phyloP scores from a whole-genome alignment of 1,139 yeast genomes.

The Yamadazyma blattariae region DNA sequence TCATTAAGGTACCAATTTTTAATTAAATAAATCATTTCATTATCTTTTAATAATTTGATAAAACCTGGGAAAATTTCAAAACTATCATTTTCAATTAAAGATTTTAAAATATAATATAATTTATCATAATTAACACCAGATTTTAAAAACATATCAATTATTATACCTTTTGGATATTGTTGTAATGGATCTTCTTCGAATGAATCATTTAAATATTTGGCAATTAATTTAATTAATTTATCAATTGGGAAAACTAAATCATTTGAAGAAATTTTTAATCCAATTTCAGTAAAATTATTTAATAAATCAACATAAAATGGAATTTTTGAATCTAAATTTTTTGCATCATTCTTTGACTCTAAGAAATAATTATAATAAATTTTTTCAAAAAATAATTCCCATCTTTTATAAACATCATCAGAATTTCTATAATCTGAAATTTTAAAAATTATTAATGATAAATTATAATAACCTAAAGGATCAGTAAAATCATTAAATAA shows the following conservation, averaged over 20 bases:
- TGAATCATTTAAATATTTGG: slow-evolving; percentile 38
- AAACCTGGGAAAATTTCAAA: slow-evolving; percentile 48
- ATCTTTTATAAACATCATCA: slow-evolving; percentile 68
- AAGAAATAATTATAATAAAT: slow-evolving; percentile 31
- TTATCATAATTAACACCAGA: slow-evolving; percentile 76
- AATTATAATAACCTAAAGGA: slow-evolving; percentile 82
- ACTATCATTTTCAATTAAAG: slow-evolving; percentile 63
- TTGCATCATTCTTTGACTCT: slow-evolving; percentile 17
- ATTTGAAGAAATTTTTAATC: slow-evolving; percentile 42
- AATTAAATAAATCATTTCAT: slow-evolving; percentile 62
- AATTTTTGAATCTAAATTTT: slow-evolving; percentile 20
- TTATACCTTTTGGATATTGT: slow-evolving; percentile 41
- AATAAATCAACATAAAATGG: slow-evolving; percentile 39
- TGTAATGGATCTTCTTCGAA: slow-evolving; percentile 36
- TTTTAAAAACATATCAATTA: slow-evolving; percentile 67
- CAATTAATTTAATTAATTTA: slow-evolving; percentile 61
- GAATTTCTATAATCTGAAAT: slow-evolving; percentile 76
- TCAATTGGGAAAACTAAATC: slow-evolving; percentile 83
- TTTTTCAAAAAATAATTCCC: slow-evolving; percentile 62
- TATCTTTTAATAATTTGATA: slow-evolving; percentile 32
- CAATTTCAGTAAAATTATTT: slow-evolving; percentile 39
- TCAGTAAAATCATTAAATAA: slow-evolving; percentile 84
- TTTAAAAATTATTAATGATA: slow-evolving; percentile 75
- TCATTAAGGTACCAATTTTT: slow-evolving; percentile 66
- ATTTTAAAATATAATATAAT: slow-evolving; percentile 63